Conservation (phyloP, 495 filamentous ascomycete species). For the Jackrogersella multiformis region DNA sequence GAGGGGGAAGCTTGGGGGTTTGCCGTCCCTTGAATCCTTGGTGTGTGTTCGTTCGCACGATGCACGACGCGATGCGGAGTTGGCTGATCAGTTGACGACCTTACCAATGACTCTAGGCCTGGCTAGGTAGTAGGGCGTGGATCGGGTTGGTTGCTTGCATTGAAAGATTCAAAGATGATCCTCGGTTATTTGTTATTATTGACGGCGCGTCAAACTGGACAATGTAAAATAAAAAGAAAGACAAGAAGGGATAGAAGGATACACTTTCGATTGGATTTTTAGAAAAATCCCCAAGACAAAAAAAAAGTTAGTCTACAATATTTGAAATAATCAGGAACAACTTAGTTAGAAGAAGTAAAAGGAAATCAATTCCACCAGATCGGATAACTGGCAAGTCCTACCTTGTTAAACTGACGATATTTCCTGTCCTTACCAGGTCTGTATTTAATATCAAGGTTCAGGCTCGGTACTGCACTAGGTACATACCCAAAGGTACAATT, state of each 20-base stretch:
- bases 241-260: constrained; percentile 11
- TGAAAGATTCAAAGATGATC: background rate
- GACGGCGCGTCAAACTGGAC: background rate
- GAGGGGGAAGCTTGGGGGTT: constrained; percentile 14
- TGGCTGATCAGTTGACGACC: constrained; percentile 33
- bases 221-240: background rate
- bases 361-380: constrained; percentile 17
- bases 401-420: constrained; percentile 38
- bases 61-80: constrained; percentile 37
- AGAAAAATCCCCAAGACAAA: constrained; percentile 8
- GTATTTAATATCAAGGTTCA: constrained; percentile 33
- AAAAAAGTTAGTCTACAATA: constrained; percentile 26
- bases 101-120: constrained; percentile 36
- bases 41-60: constrained; percentile 25
- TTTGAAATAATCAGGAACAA: constrained; percentile 15
- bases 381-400: constrained; percentile 33
- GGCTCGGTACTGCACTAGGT: constrained; percentile 27
- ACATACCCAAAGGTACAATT: constrained; percentile 1
- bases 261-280: background rate
- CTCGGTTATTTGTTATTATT: background rate
- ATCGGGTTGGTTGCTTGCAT: constrained; percentile 26
- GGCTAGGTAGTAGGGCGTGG: constrained; percentile 21
- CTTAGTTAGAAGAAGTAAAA: constrained; percentile 16
- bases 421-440: too few species aligned
- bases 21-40: constrained; percentile 14